Base-by-base conservation (phyloP, 1,284 basidiomycete species). In the Ustilago vetiveriae region DNA sequence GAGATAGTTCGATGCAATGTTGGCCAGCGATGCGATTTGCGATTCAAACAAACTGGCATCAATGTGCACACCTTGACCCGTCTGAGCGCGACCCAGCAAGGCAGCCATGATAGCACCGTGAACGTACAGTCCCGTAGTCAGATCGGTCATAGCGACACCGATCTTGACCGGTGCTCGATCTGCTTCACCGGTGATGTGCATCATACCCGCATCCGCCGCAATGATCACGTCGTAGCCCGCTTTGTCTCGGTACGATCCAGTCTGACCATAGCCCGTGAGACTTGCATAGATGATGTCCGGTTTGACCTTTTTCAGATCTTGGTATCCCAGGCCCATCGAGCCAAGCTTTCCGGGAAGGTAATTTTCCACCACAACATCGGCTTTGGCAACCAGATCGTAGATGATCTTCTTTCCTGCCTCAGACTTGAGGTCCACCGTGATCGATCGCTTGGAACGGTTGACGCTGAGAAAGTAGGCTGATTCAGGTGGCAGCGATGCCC, bases 61-160 rank as follows among this genome's bases (percentile, higher is more conserved):
- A 49, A 97, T 91, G 87, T 90, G 91, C 9, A 90, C 88, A 2
- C 94, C 94, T 76, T 90, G 86, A 4, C 93, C 93, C 0, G 94
- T 96, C 80, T 90, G 87, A 53, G 88, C 86, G 21, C 92, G 86
- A 14, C 91, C 92, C 56, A 94, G 81, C 11, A 98, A 84, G 0
- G 90, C 92, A 3, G 94, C 94, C 86, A 98, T 89, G 64, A 97
- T 90, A 3, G 92, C 93, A 0, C 92, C 92, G 60, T 95, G 92
- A 3, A 92, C 89, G 82, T 95, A 96, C n/a, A 97, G 86, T 0
- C 94, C 92, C 6, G 92, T 94, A 21, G 92, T 90, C 55, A 96
- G 87, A 82, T 97, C 94, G 17, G 92, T 94, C 17, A 90, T 89
- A 0, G 93, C 92, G 14, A 94, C 92, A 6, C 75, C 75, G 22